Base-by-base conservation (phyloP, 208 protist genomes). In the Trypanosoma rangeli region DNA sequence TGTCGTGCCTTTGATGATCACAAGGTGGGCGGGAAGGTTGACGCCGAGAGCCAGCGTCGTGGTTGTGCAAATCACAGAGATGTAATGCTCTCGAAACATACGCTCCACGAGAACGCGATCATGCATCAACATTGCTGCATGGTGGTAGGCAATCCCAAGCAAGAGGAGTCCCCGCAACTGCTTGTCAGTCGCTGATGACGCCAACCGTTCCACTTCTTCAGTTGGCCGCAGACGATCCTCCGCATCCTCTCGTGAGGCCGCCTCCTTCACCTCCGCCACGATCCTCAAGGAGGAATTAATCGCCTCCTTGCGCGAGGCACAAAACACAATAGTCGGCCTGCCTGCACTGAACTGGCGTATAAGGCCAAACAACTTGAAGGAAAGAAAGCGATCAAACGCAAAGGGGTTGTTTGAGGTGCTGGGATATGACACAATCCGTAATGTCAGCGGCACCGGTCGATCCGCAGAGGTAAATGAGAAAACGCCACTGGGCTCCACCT, bases 1-100 rank as follows among this genome's bases (percentile, higher is more conserved):
- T 54, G 99, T 98, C 3, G 98, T 99, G 24, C 99, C 99, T 76
- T 99, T 96, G 42, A 98, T 75, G 2, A 98, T 79, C 1, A 98
- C 97, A 12, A 97, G 76, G 39, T 94, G 89, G 3, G 93, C 95
- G 0, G 97, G 97, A 22, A 98, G 78, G 73, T 98, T 98, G 13
- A 98, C 94, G 12, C 97, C 97, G 26, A 97, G 74, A 3, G 95
- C 90, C 5, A 98, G 82, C 20, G 97, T 98, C 0, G 92, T 94
- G 3, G 97, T 98, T 0, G 93, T 91, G 82, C 93, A 97, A 10
- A 98, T 56, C 13, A 95, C 89, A 20, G 78, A 78, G 29, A 98
- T 79, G 64, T 89, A 88, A 62, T 89, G 85, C 24, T 90, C 76
- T 18, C 80, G 79, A 73, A 97, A 98, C 73, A 97, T 85, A 9